These are phyloP conservation scores for Psilocybe subaeruginosa DNA, from an alignment of 768 basidiomycete species.

Conservation along the genomic window DNA sequence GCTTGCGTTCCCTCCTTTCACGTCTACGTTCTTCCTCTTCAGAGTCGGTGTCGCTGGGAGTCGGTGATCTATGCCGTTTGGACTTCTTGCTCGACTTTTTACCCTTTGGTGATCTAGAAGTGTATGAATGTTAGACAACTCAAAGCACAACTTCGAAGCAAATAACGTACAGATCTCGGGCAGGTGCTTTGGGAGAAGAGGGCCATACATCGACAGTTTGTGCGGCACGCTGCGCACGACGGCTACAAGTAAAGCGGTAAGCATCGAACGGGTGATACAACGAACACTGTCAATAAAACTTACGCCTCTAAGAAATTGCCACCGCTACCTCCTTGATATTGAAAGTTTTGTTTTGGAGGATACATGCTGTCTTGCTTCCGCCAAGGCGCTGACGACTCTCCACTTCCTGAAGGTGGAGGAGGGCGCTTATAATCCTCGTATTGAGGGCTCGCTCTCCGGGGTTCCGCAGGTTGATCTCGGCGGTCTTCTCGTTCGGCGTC, in stretches of 20 bases:
- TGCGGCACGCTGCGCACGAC: constrained; percentile 66
- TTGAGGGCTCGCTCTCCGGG: constrained; percentile 51
- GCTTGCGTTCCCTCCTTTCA: constrained; percentile 65
- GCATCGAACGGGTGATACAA: neutral
- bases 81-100: constrained; percentile 59
- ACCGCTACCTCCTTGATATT: constrained; percentile 17
- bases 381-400: constrained; percentile 42
- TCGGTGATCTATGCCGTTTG: constrained; percentile 59
- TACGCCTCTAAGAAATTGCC: constrained; percentile 75
- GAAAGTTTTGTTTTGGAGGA: constrained; percentile 40
- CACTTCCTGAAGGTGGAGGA: constrained; percentile 32
- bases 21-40: constrained; percentile 63
- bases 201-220: constrained; percentile 77
- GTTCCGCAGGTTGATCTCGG: constrained; percentile 22
- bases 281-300: constrained; percentile 20
- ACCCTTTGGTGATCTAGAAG: constrained; percentile 57
- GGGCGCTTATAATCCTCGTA: constrained; percentile 62
- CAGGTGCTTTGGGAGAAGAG: constrained; percentile 71
- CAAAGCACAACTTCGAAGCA: neutral
- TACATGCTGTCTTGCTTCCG: constrained; percentile 62
- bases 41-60: constrained; percentile 49
- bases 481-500: constrained; percentile 19
- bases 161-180: constrained; percentile 54
- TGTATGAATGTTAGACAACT: neutral
- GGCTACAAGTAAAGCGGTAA: constrained; percentile 43